A percentile compares a stretch with the other conserved stretches of the same genome.
Evolutionary conservation across 805 yeast species (phyloP).

Genomic region (Saccharomycopsis sp.): DNA sequence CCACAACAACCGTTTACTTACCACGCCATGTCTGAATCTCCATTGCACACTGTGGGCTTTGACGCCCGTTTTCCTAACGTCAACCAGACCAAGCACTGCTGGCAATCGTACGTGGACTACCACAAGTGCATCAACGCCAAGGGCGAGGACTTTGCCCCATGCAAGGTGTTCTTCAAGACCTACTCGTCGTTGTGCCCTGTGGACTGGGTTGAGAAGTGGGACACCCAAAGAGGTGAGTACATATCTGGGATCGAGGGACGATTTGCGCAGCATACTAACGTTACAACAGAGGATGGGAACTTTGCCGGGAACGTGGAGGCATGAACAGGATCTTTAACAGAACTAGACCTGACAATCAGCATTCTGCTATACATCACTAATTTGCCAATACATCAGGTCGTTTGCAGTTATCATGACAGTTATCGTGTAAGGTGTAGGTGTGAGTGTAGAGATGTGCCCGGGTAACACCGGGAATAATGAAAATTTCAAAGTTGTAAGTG

Average conservation of each 20-base stretch:
- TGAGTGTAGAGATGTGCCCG: too few relatives aligned
- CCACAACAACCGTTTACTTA: neutral
- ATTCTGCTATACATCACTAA: too few relatives aligned
- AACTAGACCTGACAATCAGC: too few relatives aligned
- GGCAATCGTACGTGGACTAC: slow-evolving; percentile 96
- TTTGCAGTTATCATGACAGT: too few relatives aligned
- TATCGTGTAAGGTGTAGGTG: too few relatives aligned
- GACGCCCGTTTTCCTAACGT: slow-evolving; percentile 95
- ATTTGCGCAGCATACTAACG: too few relatives aligned
- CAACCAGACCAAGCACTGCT: slow-evolving; percentile 98
- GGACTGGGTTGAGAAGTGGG: slow-evolving; percentile 83
- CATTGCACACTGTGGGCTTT: slow-evolving; percentile 60
- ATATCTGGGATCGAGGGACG: too few relatives aligned
- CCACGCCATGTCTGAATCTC: slow-evolving; percentile 31
- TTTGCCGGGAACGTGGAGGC: slow-evolving; percentile 45
- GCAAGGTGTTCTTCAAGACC: slow-evolving; percentile 88
- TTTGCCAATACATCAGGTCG: too few relatives aligned
- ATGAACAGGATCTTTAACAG: too few relatives aligned
- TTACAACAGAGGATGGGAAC: slow-evolving; percentile 40
- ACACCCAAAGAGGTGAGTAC: slow-evolving; percentile 54
- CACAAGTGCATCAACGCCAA: slow-evolving; percentile 93
- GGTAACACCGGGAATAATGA: too few relatives aligned
- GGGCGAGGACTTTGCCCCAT: slow-evolving; percentile 98
- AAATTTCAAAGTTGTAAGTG: too few relatives aligned
- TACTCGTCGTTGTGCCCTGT: slow-evolving; percentile 79